Evolutionary conservation across 1,284 basidiomycete genomes (phyloP), one percentile per base, ranked within the genome.

Genomic region (Apiotrichum laibachii): DNA sequence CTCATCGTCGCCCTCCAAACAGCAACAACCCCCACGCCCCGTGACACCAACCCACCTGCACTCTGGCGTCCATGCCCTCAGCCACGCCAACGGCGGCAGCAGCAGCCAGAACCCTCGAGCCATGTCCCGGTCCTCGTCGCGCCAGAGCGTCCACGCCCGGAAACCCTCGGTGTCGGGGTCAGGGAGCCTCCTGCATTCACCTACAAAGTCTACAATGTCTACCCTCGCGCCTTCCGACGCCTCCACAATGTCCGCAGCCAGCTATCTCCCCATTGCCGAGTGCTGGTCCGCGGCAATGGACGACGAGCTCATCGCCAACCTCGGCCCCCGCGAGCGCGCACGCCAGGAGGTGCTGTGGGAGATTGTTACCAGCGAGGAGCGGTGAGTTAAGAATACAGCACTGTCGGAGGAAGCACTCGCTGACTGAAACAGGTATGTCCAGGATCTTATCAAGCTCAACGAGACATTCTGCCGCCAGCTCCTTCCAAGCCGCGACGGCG

Each of bases 321-420:
- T 99, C 21, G 91, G 92, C 21, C 87, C 91, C 22, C 84, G 93
- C 58, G 95, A 99, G 75, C 85, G 95, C 53, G 97, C 92, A 34
- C 84, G 95, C 53, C 95, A 98, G 76, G 95, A 99, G 80, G 95
- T 98, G 4, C 78, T 99, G 37, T 97, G 93, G 84, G 95, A 99
- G 80, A 98, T 99, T 67, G 94, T 99, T 49, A 89, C 90, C 43
- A 93, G 90, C 68, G 95, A 98, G 79, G 94, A 98, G 76, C 85
- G 93, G 89, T 92, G 71, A 70, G 83, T 83, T n/a, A n/a, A n/a
- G n/a, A n/a, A n/a, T n/a, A n/a, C n/a, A n/a, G n/a, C n/a, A 55
- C 49, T 10, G 39, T 26, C n/a, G 19, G n/a, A 1, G 10, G 26
- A 21, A 15, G 18, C 53, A n/a, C n/a, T 11, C 10, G 11, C 49